phyloP scores from a whole-genome alignment of 2,329 filamentous ascomycete genomes.

The Xylaria sp. region DNA sequence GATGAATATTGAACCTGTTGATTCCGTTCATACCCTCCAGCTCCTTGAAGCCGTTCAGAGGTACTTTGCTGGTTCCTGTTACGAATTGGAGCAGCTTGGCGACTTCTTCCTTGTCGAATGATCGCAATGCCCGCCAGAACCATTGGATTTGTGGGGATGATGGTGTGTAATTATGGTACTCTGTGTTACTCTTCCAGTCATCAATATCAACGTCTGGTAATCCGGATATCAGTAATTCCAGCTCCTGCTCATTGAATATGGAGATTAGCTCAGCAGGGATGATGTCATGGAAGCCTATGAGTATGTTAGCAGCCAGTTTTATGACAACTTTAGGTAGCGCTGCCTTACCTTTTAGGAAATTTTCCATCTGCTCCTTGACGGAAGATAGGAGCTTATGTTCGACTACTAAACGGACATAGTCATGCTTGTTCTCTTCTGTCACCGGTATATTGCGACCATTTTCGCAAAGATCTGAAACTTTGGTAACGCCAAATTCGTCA shows the following conservation, averaged over 20 bases:
- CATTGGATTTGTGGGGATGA: constrained; percentile 97
- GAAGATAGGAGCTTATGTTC: constrained; percentile 93
- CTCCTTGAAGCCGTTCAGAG: constrained; percentile 98
- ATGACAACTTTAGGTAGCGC: constrained; percentile 24
- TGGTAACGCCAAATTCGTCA: constrained; percentile 90
- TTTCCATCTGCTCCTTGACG: constrained; percentile 91
- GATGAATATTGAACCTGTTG: constrained; percentile 98
- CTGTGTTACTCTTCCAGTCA: constrained; percentile 99
- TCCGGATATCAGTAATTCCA: constrained; percentile 95
- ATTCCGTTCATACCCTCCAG: constrained; percentile 99
- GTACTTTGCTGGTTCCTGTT: constrained; percentile 97
- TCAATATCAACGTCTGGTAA: constrained; percentile 97
- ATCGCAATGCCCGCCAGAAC: constrained; percentile 98
- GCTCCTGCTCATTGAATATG: constrained; percentile 98
- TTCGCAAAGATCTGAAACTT: constrained; percentile 85
- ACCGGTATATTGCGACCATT: constrained; percentile 92
- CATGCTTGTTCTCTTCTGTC: constrained; percentile 98
- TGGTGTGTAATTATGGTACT: constrained; percentile 96
- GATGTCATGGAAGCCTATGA: constrained; percentile 91
- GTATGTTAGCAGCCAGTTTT: constrained; percentile 47
- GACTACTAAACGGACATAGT: constrained; percentile 93
- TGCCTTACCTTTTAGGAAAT: constrained; percentile 81
- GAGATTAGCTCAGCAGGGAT: constrained; percentile 93
- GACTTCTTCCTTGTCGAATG: constrained; percentile 98
- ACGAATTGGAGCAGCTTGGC: constrained; percentile 98